Base-by-base conservation (phyloP, 1,139 yeast genomes). In the Saccharomyces hybrid region DNA sequence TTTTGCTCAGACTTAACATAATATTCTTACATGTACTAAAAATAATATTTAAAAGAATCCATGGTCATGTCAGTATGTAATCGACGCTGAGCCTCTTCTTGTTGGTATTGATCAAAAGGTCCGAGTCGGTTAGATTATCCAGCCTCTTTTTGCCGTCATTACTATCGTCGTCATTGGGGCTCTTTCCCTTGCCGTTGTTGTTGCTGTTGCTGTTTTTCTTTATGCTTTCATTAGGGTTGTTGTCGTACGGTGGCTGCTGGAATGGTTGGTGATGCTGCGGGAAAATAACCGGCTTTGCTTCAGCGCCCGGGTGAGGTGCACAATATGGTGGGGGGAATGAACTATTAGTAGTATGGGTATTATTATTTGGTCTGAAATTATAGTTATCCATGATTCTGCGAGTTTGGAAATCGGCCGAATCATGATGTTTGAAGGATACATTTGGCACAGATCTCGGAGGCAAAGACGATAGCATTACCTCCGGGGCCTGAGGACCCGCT, bases 71-170 rank as follows among this genome's bases (percentile, higher is more conserved):
- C 34, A 48, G 44, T 31, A 48, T 48, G 42, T 48, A 48, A 21
- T 48, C 32, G n/a, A 48, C 51, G 19, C 51, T 29, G 14, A 26
- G 60, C 52, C 48, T 47, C 46, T 48, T 51, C 44, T 38, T 38
- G 51, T 51, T 55, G 52, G 42, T 51, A 52, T 48, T 48, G 54
- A 28, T 47, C 54, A 38, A 50, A 52, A 47, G 47, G 54, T 28
- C 49, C 48, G 50, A 31, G 21, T 29, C 32, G n/a, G 50, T 14
- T 31, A 27, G n/a, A n/a, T 24, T 9, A 5, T 7, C 51, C 24
- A 21, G 12, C 48, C 31, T 38, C 46, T 50, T 19, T 48, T 53
- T 28, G 49, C 9, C 26, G 49, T 27, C 21, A 42, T 14, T 16
- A 44, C 24, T 38, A 47, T 29, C 21, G 54, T 31, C 48, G 21